A percentile compares a stretch with the other conserved stretches of the same genome.
phyloP scores from a whole-genome alignment of 164 flowering plant genomes.

The Vitis riparia region DNA sequence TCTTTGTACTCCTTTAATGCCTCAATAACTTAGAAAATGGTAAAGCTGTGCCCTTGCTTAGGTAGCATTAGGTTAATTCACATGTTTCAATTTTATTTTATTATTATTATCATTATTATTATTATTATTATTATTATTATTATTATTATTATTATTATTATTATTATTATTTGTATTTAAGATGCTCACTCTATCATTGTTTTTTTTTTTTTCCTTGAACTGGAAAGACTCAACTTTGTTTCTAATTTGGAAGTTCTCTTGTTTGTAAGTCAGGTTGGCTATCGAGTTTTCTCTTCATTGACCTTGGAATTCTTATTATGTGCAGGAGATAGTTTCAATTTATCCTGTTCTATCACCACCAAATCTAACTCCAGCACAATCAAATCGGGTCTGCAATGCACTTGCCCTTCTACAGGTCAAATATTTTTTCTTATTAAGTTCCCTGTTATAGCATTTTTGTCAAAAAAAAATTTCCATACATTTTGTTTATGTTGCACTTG shows the following conservation, averaged over 20 bases:
- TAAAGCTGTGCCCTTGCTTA: neutral
- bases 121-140: too few species aligned
- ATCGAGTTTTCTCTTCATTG: neutral
- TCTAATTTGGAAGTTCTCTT: neutral
- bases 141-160: too few species aligned
- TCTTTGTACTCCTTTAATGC: neutral
- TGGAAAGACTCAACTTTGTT: too few species aligned
- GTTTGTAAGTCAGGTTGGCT: neutral
- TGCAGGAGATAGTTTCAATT: constrained; percentile 84
- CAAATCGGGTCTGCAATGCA: constrained; percentile 90
- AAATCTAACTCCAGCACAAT: constrained; percentile 66
- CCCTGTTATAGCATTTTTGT: neutral
- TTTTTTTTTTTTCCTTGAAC: too few species aligned
- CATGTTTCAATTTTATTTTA: too few species aligned
- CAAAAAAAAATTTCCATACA: too few species aligned
- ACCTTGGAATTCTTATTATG: neutral
- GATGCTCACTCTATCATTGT: too few species aligned
- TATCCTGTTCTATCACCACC: constrained; percentile 88
- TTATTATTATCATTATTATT: too few species aligned
- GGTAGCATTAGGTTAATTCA: too few species aligned
- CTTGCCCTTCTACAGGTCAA: constrained; percentile 93
- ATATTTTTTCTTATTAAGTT: neutral
- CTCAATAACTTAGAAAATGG: neutral
- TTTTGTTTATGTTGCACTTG: too few species aligned
- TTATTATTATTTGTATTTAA: too few species aligned